Percentiles rank a stretch among this genome's conserved stretches.
Conservation (phyloP, 2,329 filamentous ascomycete species). For the Chaetothyriales sp. region DNA sequence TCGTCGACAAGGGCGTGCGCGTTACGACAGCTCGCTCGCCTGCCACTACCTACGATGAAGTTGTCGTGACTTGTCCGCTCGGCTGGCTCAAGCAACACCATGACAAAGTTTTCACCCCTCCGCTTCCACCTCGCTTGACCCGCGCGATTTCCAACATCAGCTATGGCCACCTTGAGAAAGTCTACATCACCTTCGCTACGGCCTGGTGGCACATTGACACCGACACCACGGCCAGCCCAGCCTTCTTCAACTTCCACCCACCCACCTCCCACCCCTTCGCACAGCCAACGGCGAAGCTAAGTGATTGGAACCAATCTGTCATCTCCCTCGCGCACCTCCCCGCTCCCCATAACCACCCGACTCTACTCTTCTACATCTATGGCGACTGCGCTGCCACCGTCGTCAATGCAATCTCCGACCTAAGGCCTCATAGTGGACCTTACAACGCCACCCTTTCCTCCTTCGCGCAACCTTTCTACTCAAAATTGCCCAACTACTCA, state of each 20-base stretch:
- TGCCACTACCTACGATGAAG: conserved; percentile 34
- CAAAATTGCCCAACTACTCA: conserved; percentile 56
- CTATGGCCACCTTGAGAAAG: conserved; percentile 34
- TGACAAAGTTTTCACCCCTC: conserved; percentile 31
- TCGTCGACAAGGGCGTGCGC: conserved; percentile 25
- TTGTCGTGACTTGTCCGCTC: conserved; percentile 39
- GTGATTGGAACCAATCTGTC: conserved; percentile 57
- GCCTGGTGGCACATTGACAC: conserved; percentile 53
- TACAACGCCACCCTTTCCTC: conserved; percentile 43
- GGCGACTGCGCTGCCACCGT: conserved; percentile 26
- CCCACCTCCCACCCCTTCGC: conserved; percentile 42
- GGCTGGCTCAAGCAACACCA: conserved; percentile 40
- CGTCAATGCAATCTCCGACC: conserved; percentile 22
- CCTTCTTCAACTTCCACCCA: conserved; percentile 63
- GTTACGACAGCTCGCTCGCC: conserved; percentile 28
- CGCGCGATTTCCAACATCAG: conserved; percentile 36
- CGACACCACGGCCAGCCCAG: conserved; percentile 34
- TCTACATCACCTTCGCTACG: conserved; percentile 54
- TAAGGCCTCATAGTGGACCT: conserved; percentile 29
- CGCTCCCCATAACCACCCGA: conserved; percentile 51
- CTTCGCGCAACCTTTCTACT: conserved; percentile 69
- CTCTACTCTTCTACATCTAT: conserved; percentile 60
- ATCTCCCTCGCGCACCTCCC: conserved; percentile 62
- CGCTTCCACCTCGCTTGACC: conserved; percentile 29
- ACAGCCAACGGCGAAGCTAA: conserved; percentile 15